Conservation (phyloP, 1,284 basidiomycete genomes). For the Leccinum solheimii region DNA sequence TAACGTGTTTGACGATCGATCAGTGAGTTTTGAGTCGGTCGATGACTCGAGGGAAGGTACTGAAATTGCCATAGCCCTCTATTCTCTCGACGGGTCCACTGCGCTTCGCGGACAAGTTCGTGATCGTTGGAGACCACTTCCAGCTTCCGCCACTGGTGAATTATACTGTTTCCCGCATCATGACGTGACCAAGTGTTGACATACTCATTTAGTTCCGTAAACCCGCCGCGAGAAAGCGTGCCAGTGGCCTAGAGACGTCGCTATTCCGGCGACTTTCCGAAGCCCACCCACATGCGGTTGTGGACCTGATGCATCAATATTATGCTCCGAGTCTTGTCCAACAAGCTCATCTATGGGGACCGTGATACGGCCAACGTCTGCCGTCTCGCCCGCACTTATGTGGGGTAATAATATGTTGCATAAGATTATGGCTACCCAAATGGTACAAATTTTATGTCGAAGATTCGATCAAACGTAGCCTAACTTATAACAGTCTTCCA, state of each 20-base stretch:
- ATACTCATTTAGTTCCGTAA: slow-evolving; percentile 71
- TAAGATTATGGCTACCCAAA: too few relatives aligned
- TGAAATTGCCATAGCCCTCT: slow-evolving; percentile 57
- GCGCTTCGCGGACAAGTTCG: slow-evolving; percentile 86
- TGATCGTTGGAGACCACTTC: slow-evolving; percentile 96
- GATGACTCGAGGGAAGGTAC: background rate
- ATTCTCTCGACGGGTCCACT: slow-evolving; percentile 89
- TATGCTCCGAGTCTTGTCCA: slow-evolving; percentile 80
- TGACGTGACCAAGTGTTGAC: background rate
- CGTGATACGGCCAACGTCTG: slow-evolving; percentile 29
- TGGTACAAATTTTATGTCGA: too few relatives aligned
- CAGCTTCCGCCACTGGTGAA: slow-evolving; percentile 91
- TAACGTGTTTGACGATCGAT: slow-evolving; percentile 90
- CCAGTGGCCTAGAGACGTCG: slow-evolving; percentile 83
- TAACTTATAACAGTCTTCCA: too few relatives aligned
- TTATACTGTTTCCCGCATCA: background rate
- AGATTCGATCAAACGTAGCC: too few relatives aligned
- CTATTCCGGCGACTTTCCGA: slow-evolving; percentile 89
- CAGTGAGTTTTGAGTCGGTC: slow-evolving; percentile 58
- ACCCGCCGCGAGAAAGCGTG: slow-evolving; percentile 61
- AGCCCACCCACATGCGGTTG: slow-evolving; percentile 80
- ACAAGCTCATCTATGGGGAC: slow-evolving; percentile 84
- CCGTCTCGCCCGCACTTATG: too few relatives aligned
- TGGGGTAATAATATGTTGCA: too few relatives aligned
- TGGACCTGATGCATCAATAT: slow-evolving; percentile 87